Conservation (phyloP, 78 protist genomes). For the Guillardia theta region DNA sequence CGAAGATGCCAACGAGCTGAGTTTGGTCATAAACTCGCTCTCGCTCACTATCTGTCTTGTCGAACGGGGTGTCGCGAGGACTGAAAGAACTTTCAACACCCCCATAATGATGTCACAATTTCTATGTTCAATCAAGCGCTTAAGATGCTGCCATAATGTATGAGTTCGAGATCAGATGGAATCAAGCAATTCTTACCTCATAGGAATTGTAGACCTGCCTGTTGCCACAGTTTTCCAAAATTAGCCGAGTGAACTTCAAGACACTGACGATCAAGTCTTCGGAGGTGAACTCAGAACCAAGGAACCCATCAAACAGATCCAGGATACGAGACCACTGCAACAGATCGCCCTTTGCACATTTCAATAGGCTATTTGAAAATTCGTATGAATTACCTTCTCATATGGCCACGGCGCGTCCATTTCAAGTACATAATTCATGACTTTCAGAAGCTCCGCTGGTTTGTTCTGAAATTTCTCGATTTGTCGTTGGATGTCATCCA, state of each 20-base stretch:
- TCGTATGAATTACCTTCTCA: not conserved
- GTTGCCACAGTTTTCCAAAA: conserved; percentile 15
- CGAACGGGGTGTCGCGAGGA: conserved; percentile 6
- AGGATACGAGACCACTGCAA: not conserved
- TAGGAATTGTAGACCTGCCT: conserved; percentile 9
- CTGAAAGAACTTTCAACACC: not conserved
- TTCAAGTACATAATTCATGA: not conserved
- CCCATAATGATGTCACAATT: not conserved
- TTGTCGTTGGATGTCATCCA: not conserved
- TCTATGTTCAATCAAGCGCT: not conserved
- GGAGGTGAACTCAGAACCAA: not conserved
- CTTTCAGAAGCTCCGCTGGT: not conserved
- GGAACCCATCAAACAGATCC: not conserved
- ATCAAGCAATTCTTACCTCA: not conserved
- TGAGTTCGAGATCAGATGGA: not conserved
- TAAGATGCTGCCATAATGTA: not conserved
- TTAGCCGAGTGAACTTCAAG: not conserved
- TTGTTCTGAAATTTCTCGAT: not conserved
- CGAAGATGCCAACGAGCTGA: no score
- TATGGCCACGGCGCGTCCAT: not conserved
- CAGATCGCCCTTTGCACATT: not conserved
- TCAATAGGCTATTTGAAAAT: not conserved
- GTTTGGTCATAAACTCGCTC: no score
- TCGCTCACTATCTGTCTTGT: not conserved
- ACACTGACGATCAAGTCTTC: not conserved